Evolutionary conservation across 202 grass and related monocot genomes (phyloP).

Genomic region (Digitaria exilis): DNA sequence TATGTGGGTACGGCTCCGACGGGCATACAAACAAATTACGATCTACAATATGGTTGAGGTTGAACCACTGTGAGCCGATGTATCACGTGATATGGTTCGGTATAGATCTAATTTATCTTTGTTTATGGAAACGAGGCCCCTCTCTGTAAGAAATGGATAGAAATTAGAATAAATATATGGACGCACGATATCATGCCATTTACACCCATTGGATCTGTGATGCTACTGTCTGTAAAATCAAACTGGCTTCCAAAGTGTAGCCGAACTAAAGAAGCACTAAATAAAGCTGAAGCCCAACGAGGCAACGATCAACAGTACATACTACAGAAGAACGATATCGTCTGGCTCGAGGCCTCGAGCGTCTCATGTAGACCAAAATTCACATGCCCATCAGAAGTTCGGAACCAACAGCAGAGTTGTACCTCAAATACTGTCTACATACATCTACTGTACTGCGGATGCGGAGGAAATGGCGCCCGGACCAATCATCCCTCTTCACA

Average conservation of each 20-base stretch:
- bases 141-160: background rate
- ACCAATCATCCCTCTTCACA: background rate
- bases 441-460: background rate
- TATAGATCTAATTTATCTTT: background rate
- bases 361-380: background rate
- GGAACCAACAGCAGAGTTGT: background rate
- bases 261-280: background rate
- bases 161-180: background rate
- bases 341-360: background rate
- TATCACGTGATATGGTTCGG: background rate
- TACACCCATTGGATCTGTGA: background rate
- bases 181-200: background rate
- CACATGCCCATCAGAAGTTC: background rate
- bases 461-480: background rate
- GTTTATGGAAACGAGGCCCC: background rate
- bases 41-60: background rate
- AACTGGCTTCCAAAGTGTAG: background rate
- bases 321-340: background rate
- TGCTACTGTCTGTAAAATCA: background rate
- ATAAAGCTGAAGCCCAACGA: background rate
- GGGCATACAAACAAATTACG: background rate
- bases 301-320: background rate
- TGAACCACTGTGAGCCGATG: background rate
- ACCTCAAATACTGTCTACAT: background rate
- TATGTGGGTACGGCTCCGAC: background rate